Conservation (phyloP, 495 filamentous ascomycete species). For the Trichodelitschia bisporula region DNA sequence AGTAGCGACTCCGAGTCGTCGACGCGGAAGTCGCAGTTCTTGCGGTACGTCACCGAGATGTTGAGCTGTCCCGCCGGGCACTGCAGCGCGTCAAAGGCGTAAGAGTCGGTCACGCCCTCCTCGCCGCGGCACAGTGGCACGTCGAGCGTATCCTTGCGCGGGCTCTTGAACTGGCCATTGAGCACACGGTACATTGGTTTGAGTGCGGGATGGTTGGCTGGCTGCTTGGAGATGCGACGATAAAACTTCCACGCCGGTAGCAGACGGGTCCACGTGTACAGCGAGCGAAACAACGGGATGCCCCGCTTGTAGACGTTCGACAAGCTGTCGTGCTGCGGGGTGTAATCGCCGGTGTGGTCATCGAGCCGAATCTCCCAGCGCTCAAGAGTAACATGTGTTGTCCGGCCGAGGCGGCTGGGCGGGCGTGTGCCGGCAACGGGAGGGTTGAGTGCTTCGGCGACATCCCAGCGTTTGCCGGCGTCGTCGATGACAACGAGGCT, state of each 20-base stretch:
- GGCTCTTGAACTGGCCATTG: constrained; percentile 25
- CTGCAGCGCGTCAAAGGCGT: constrained; percentile 54
- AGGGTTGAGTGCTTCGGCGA: constrained; percentile 50
- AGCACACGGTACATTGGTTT: constrained; percentile 59
- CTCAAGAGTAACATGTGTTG: constrained; percentile 55
- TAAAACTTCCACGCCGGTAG: constrained; percentile 62
- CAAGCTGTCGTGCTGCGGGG: constrained; percentile 27
- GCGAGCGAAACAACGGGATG: constrained; percentile 77
- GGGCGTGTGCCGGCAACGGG: constrained; percentile 21
- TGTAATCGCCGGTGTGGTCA: constrained; percentile 26
- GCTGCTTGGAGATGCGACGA: constrained; percentile 32
- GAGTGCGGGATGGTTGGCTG: constrained; percentile 39
- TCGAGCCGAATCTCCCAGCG: constrained; percentile 51
- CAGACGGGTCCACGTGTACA: constrained; percentile 66
- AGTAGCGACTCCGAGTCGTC: constrained; percentile 76
- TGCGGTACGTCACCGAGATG: constrained; percentile 60
- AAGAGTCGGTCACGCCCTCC: constrained; percentile 44
- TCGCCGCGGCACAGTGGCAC: constrained; percentile 34
- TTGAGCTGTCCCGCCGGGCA: constrained; percentile 69
- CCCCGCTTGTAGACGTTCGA: constrained; percentile 89
- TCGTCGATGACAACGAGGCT: constrained; percentile 72
- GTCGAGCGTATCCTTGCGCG: constrained; percentile 33
- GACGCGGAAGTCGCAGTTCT: constrained; percentile 69
- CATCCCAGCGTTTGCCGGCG: constrained; percentile 73
- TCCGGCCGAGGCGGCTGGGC: constrained; percentile 25